Evolutionary conservation across 768 basidiomycete genomes (phyloP), one percentile per base, ranked within the genome.

Genomic region (Leccinum pellstonianum): DNA sequence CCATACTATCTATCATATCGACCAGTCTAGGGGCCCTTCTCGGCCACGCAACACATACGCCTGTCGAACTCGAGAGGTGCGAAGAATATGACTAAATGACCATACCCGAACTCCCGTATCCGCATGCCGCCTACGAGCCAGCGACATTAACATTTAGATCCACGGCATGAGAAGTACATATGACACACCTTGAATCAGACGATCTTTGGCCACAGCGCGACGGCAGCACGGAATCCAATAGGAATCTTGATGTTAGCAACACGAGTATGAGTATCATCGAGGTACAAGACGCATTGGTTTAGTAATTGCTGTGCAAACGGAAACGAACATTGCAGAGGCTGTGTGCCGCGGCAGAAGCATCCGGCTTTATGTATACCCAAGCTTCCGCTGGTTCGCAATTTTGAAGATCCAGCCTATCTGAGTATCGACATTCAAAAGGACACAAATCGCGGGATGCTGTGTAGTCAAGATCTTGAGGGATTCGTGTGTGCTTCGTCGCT

Each of bases 81-180:
- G 49, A 80, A 79, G 62, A 83, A 83, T 58, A 78, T 69, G 25
- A 82, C 64, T 3, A 81, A 78, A 57, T 83, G 82, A 0, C 77
- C 78, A 14, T 70, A 65, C 12, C 82, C 83, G 0, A 83, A 73
- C 62, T 76, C 75, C 12, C 83, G 75, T 81, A 83, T 81, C 9
- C 82, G 73, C 83, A 83, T 83, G 54, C 82, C 82, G 5, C 80
- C 82, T 82, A 11, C 70, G 68, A 1, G 17, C 10, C 14, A n/a
- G 3, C 12, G 15, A 23, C 14, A 9, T 29, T 29, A 29, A 29
- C 27, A 29, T 17, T 68, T 3, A 64, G 55, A 37, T 47, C n/a
- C 23, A 5, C n/a, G 50, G 12, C 10, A 1, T 41, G 21, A 21
- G 27, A 10, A 2, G 12, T 21, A 17, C 8, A 29, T 3, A 5